Evolutionary conservation across 2,329 filamentous ascomycete species (phyloP), one percentile per base, ranked within the genome.

Genomic region (Zalaria obscura): DNA sequence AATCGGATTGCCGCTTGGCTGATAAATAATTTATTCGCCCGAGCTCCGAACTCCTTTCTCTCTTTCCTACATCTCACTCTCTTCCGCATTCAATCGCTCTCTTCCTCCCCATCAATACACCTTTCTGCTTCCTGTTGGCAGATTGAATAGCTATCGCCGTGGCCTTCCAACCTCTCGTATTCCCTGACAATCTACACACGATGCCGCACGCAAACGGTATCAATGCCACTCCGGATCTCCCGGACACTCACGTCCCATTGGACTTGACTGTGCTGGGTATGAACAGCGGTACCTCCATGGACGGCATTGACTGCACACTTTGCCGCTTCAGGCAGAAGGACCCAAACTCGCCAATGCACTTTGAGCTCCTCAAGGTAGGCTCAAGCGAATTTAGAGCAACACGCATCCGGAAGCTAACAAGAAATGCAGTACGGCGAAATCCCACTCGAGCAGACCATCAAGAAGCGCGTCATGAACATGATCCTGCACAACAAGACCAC

Each of bases 231-330:
- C 8, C 6, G 6, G 35, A 8, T 8, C 7, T 11, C 7, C 44
- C 18, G 18, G 18, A 18, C 18, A 18, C 18, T 18, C 18, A 18
- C 18, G 18, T 18, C 18, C 18, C 55, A 25, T 54, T 76, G 43
- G 65, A 75, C 47, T 50, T 75, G 33, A 71, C 62, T 1, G 69
- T 75, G 25, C 60, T 76, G 11, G 73, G 73, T 1, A 52, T 76
- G 48, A 74, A 72, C 53, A 67, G 63, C 41, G 70, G 69, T 27
- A 72, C 68, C 3, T 68, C 66, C 0, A 70, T 76, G 71, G 70
- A 73, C 51, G 67, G 69, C 26, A 74, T 78, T 36, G 71, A 76
- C 52, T 76, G 72, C 48, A 73, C 70, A 2, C 61, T 76, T 5
- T 75, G 73, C 49, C 69, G 59, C 40, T 78, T 76, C 53, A 60